Evolutionary conservation across 345 rosid species (phyloP), one percentile per base, ranked within the genome.

Genomic region (Microcos paniculata): DNA sequence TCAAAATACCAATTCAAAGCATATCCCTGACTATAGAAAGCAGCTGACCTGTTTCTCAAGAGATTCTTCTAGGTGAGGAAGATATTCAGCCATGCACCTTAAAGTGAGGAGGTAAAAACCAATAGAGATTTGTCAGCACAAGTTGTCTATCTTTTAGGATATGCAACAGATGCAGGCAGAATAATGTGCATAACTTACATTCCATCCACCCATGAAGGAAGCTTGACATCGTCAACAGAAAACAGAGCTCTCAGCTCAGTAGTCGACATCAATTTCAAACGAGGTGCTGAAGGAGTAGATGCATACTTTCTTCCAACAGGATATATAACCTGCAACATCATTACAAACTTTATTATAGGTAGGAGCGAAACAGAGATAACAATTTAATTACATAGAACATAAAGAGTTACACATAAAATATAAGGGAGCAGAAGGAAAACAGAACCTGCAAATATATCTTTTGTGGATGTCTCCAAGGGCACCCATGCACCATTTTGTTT

Each of bases 11-110:
- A 65, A 42, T 52, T 43, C 40, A 77, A 76, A 57, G 15, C 21
- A 62, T 64, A 71, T 30, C 65, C 42, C 53, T 46, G 46, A 55
- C 10, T 24, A 72, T 49, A 68, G 51, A 35, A 64, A 42, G 40
- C 30, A 84, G 80, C 88, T 61, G 18, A 93, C 98, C 92, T 89
- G 98, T 82, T 89, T 89, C 83, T 84, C 88, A 77, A 96, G 90
- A 33, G 85, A 83, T 84, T 92, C 92, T 84, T 96, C 99, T 6
- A 93, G 91, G 84, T 88, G 90, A 13, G 99, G 99, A 81, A 96
- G 98, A 89, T 93, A 96, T 84, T 96, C 99, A 67, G 99, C 99
- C 91, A 96, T 85, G 82, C 98, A 96, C 98, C 99, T 96, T 79
- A 51, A 72, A 45, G 42, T 78, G 74, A 74, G 76, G 79, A n/a